Percentiles rank a stretch among this genome's conserved stretches.
Conservation (phyloP, 768 basidiomycete species). For the Calocybe cyanea region DNA sequence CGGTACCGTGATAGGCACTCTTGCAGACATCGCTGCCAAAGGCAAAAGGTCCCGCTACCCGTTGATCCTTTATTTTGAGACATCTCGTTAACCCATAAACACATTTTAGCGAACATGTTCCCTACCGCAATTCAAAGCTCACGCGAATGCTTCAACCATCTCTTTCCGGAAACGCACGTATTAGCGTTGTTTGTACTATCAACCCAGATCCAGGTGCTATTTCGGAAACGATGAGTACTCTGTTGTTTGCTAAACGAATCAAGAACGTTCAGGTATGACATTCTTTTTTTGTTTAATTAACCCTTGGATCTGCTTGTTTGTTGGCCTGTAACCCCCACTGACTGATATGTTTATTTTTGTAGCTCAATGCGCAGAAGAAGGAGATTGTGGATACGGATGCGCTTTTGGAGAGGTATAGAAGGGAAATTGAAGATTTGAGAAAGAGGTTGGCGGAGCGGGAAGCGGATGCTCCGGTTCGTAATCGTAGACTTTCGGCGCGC, state of each 20-base stretch:
- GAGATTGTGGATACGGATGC: constrained; percentile 93
- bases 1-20: constrained; percentile 87
- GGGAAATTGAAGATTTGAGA: constrained; percentile 91
- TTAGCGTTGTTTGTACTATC: constrained; percentile 94
- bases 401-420: constrained; percentile 88
- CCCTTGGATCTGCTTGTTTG: too few species aligned
- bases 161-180: constrained; percentile 90
- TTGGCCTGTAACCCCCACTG: neutral
- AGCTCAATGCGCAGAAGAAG: constrained; percentile 87
- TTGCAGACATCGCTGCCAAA: constrained; percentile 83
- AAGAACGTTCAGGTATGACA: constrained; percentile 75
- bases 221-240: constrained; percentile 81
- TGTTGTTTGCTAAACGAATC: constrained; percentile 88
- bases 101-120: constrained; percentile 72
- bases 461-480: constrained; percentile 50
- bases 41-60: constrained; percentile 54
- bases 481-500: constrained; percentile 47
- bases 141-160: constrained; percentile 94
- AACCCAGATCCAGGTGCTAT: constrained; percentile 81
- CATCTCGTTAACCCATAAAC: neutral
- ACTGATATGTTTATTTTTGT: neutral
- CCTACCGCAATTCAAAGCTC: constrained; percentile 93
- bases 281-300: neutral
- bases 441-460: constrained; percentile 66
- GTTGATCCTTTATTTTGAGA: neutral